Conservation (phyloP, 2,329 filamentous ascomycete genomes). For the Fusarium camptoceras region DNA sequence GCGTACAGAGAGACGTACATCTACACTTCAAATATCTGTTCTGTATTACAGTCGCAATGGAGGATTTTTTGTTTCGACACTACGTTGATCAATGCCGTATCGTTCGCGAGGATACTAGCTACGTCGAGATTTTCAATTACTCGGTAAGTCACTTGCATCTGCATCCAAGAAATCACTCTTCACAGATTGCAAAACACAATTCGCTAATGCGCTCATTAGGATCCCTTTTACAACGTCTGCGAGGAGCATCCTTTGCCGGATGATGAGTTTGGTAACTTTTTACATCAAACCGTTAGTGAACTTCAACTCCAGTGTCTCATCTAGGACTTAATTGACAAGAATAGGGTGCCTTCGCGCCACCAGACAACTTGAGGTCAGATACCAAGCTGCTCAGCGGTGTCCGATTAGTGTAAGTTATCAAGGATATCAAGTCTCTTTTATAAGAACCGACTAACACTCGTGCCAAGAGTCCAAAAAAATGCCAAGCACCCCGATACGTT, state of each 20-base stretch:
- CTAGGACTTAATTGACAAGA: conserved; percentile 18
- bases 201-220: conserved; percentile 51
- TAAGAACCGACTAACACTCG: conserved; percentile 9
- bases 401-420: conserved; percentile 63
- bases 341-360: conserved; percentile 66
- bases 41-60: conserved; percentile 55
- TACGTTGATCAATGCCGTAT: conserved; percentile 61
- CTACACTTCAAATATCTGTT: not conserved
- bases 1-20: not conserved
- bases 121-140: conserved; percentile 70
- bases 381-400: conserved; percentile 63
- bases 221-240: conserved; percentile 60
- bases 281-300: conserved; percentile 58
- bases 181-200: not conserved
- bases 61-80: conserved; percentile 67
- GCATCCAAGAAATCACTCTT: not conserved
- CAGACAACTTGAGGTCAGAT: conserved; percentile 55
- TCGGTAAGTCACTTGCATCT: conserved; percentile 56
- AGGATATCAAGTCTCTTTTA: not conserved
- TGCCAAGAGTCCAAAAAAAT: conserved; percentile 65
- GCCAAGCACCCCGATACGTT: conserved; percentile 70
- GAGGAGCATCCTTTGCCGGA: conserved; percentile 64
- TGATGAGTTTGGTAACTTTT: conserved; percentile 70
- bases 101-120: conserved; percentile 65
- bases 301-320: not conserved